A percentile compares a stretch with the other conserved stretches of the same genome.
Evolutionary conservation across 1,284 basidiomycete genomes (phyloP).

Genomic region (Apiotrichum gamsii): DNA sequence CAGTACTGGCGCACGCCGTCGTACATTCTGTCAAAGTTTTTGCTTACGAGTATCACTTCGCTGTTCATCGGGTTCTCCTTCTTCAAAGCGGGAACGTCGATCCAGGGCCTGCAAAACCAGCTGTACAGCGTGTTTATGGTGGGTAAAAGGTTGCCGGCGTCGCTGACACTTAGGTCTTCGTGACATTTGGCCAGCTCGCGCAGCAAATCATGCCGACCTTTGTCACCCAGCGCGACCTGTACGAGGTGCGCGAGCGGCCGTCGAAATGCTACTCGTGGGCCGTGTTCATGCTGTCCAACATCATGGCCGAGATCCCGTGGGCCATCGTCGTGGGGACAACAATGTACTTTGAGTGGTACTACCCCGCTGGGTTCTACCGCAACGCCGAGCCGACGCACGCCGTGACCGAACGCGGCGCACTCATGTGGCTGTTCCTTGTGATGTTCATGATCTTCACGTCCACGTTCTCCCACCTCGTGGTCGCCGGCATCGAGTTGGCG

Average conservation of each 20-base stretch:
- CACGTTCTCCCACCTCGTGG: conserved; percentile 44
- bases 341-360: conserved; percentile 50
- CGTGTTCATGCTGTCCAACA: conserved; percentile 52
- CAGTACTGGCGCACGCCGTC: conserved; percentile 61
- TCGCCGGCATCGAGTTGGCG: conserved; percentile 41
- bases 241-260: conserved; percentile 65
- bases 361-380: conserved; percentile 45
- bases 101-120: conserved; percentile 73
- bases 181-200: conserved; percentile 45
- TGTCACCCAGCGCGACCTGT: conserved; percentile 54
- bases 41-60: conserved; percentile 44
- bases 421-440: conserved; percentile 42
- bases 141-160: background rate
- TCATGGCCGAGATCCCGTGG: conserved; percentile 46
- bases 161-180: conserved; percentile 17
- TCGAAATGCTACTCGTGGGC: conserved; percentile 79
- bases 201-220: conserved; percentile 50
- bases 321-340: conserved; percentile 50
- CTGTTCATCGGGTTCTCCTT: conserved; percentile 54
- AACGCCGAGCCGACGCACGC: conserved; percentile 41
- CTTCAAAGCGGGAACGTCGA: conserved; percentile 60
- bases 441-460: conserved; percentile 46
- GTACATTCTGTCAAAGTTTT: conserved; percentile 69
- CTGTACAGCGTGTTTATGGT: conserved; percentile 57
- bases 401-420: conserved; percentile 35